A percentile compares a stretch with the other conserved stretches of the same genome.
These are phyloP conservation scores for Solanum hybrid DNA, from an alignment of 305 asterid genomes.

Conservation along the genomic window DNA sequence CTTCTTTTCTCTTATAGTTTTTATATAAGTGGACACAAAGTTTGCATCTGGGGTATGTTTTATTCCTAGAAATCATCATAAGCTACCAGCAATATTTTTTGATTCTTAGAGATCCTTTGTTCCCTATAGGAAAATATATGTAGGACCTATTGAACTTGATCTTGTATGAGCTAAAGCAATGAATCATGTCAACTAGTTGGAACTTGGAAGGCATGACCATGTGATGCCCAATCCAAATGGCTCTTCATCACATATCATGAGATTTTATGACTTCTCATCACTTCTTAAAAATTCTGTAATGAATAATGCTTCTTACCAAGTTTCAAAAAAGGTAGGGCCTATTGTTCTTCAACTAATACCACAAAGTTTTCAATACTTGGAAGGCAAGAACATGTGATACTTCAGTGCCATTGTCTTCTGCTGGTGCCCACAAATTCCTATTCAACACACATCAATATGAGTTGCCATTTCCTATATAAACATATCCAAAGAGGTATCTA, in stretches of 20 bases:
- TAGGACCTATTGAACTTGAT: background rate
- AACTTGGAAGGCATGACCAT: background rate
- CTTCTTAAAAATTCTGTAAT: background rate
- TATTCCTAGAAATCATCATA: background rate
- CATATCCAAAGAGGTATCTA: background rate
- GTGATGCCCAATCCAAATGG: background rate
- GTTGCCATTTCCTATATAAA: background rate
- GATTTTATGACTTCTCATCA: background rate
- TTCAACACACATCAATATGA: background rate
- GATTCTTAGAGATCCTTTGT: background rate
- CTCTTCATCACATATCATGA: background rate
- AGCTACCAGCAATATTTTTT: background rate
- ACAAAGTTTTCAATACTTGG: background rate
- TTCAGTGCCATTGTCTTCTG: constrained; percentile 2
- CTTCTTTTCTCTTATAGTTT: background rate
- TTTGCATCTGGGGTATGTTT: background rate
- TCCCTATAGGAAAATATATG: background rate
- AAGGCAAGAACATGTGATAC: constrained; percentile 19
- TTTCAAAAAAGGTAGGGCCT: background rate
- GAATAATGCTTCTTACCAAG: background rate
- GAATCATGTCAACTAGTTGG: background rate
- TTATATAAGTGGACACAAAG: background rate
- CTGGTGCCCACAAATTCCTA: background rate
- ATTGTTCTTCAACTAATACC: background rate
- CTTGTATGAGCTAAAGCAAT: background rate